Percentiles rank a stretch among this genome's conserved stretches.
phyloP scores from a whole-genome alignment of 495 filamentous ascomycete species.

The Parmelia sp. region DNA sequence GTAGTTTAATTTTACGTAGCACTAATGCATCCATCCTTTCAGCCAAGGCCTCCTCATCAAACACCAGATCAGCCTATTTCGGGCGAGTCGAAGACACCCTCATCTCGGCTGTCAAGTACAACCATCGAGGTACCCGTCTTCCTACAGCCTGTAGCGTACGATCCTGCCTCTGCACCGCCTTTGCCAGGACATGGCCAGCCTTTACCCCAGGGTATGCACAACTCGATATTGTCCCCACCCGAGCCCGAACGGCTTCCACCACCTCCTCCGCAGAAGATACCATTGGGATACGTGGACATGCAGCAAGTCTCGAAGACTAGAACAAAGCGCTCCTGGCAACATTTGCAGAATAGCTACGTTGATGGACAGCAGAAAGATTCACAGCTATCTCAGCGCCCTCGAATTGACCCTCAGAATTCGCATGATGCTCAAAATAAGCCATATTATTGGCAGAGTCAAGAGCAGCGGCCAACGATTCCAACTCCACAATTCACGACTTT shows the following conservation, averaged over 20 bases:
- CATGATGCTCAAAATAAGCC: constrained; percentile 8
- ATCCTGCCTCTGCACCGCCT: constrained; percentile 17
- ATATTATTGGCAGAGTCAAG: constrained; percentile 3
- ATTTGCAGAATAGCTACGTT: constrained; percentile 17
- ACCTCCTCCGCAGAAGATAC: constrained; percentile 40
- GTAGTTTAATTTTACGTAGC: neutral
- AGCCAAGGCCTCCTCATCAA: constrained; percentile 16
- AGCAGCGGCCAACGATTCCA: constrained; percentile 13
- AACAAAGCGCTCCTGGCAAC: constrained; percentile 11
- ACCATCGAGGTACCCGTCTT: constrained; percentile 25
- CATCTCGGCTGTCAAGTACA: constrained; percentile 22
- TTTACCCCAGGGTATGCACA: constrained; percentile 13
- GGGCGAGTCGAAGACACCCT: constrained; percentile 15
- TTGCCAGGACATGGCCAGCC: constrained; percentile 20
- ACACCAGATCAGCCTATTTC: constrained; percentile 9
- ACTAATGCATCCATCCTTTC: neutral
- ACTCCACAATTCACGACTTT: constrained; percentile 17
- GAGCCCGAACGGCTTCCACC: constrained; percentile 31
- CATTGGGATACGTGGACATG: constrained; percentile 21
- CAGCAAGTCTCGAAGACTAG: neutral
- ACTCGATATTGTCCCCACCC: constrained; percentile 10
- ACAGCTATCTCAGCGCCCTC: constrained; percentile 31
- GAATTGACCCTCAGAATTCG: constrained; percentile 31
- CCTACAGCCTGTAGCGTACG: constrained; percentile 22
- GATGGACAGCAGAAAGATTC: constrained; percentile 23